Conservation (phyloP, 140 eudicot species). For the Oenanthe javanica region DNA sequence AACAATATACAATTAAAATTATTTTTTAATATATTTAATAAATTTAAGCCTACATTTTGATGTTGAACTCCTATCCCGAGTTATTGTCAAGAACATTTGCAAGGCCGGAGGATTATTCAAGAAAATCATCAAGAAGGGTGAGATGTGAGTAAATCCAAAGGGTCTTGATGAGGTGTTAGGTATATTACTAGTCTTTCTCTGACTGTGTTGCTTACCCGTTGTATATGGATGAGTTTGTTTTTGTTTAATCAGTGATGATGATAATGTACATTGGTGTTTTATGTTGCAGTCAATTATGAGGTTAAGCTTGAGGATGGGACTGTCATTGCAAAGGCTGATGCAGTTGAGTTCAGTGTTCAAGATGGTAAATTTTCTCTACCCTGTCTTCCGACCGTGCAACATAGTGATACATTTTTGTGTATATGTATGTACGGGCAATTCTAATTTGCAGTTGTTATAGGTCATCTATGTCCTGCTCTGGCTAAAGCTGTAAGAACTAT, state of each 20-base stretch:
- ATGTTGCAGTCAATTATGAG: conserved; percentile 65
- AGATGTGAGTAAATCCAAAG: conserved; percentile 95
- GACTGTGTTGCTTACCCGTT: background rate
- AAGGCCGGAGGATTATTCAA: conserved; percentile 95
- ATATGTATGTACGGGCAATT: background rate
- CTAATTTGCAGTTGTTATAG: conserved; percentile 24
- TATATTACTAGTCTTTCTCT: conserved; percentile 14
- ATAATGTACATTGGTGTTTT: background rate
- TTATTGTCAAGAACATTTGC: conserved; percentile 84
- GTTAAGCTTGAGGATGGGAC: conserved; percentile 77
- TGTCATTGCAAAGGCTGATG: conserved; percentile 59
- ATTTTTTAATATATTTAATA: too few species aligned
- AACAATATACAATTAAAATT: too few species aligned
- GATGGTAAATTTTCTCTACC: conserved; percentile 39
- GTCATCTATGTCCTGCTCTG: conserved; percentile 80
- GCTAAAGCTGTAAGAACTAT: conserved; percentile 83
- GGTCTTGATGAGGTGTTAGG: conserved; percentile 94
- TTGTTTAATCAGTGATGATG: background rate
- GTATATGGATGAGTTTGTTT: background rate
- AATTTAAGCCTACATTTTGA: conserved; percentile 50
- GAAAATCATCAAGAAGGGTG: conserved; percentile 77
- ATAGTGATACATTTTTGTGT: background rate
- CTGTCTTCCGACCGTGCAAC: too few species aligned
- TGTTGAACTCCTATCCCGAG: conserved; percentile 84
- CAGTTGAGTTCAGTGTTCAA: conserved; percentile 63